Evolutionary conservation across 768 basidiomycete genomes (phyloP).

Genomic region (Termitomyces bulborhizus): DNA sequence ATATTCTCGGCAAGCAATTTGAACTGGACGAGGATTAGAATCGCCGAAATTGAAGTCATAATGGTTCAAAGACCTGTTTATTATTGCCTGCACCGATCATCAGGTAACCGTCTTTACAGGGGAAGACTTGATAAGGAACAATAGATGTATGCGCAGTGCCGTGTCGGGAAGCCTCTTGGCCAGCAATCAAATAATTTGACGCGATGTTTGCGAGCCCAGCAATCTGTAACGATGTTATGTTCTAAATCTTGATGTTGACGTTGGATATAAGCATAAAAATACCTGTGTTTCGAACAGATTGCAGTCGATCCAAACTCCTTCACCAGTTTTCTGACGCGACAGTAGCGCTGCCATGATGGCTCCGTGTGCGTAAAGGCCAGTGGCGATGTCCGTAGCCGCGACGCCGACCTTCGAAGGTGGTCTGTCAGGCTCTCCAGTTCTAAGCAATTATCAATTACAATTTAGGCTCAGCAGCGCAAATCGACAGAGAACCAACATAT

Average conservation of each 20-base stretch:
- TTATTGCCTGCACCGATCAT: constrained; percentile 96
- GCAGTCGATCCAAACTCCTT: constrained; percentile 88
- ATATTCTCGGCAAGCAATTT: constrained; percentile 57
- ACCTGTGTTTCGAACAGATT: constrained; percentile 92
- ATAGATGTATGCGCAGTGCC: constrained; percentile 95
- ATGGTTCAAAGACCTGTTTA: constrained; percentile 49
- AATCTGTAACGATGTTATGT: constrained; percentile 40
- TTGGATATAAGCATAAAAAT: constrained; percentile 6
- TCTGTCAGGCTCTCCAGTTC: constrained; percentile 85
- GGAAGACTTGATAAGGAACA: constrained; percentile 89
- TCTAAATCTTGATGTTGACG: neutral
- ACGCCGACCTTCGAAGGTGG: constrained; percentile 94
- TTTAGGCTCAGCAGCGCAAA: constrained; percentile 7
- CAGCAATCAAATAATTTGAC: constrained; percentile 87
- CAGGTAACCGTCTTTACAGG: constrained; percentile 79
- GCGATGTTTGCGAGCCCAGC: constrained; percentile 91
- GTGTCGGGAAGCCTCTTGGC: constrained; percentile 73
- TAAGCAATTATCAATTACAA: constrained; percentile 18
- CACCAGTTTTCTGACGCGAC: constrained; percentile 76
- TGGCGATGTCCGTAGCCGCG: constrained; percentile 85
- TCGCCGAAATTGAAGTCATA: neutral
- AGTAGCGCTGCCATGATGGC: constrained; percentile 89
- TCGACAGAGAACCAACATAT: constrained; percentile 53
- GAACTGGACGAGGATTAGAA: constrained; percentile 44
- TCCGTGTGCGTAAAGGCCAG: constrained; percentile 85